phyloP scores from a whole-genome alignment of 2,329 filamentous ascomycete genomes.

The Didymella arachidicola region DNA sequence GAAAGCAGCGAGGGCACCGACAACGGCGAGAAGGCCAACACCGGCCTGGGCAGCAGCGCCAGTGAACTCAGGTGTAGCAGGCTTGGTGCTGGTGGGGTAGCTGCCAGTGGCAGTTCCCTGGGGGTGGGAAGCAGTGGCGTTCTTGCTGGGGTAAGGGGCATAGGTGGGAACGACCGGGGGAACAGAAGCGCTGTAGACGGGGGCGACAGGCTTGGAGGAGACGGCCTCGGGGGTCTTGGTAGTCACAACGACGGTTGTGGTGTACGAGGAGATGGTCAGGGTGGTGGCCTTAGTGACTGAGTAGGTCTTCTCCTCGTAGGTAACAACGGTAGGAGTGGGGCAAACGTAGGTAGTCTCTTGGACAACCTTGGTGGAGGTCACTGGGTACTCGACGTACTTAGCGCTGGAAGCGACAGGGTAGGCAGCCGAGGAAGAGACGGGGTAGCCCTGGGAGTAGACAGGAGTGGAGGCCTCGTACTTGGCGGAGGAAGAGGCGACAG shows the following conservation, averaged over 20 bases:
- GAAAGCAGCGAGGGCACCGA: constrained; percentile 57
- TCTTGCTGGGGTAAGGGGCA: constrained; percentile 31
- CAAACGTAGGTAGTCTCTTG: constrained; percentile 26
- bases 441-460: constrained; percentile 3
- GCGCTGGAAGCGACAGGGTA: constrained; percentile 18
- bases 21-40: constrained; percentile 61
- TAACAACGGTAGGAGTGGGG: constrained; percentile 28
- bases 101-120: constrained; percentile 36
- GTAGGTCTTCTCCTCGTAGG: constrained; percentile 31
- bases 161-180: constrained; percentile 28
- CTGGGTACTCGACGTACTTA: constrained; percentile 17
- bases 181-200: constrained; percentile 20
- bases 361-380: constrained; percentile 20
- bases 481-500: constrained; percentile 12
- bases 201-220: constrained; percentile 16
- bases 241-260: constrained; percentile 28
- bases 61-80: constrained; percentile 53
- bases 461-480: constrained; percentile 9
- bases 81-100: constrained; percentile 43
- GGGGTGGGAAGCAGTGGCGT: constrained; percentile 32
- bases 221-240: constrained; percentile 27
- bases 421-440: constrained; percentile 22
- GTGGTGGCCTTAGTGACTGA: constrained; percentile 16
- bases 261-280: constrained; percentile 11
- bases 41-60: constrained; percentile 62